Percentiles rank a stretch among this genome's conserved stretches.
These are phyloP conservation scores for Aspergillus cejpii DNA, from an alignment of 2,329 filamentous ascomycete species.

Conservation along the genomic window DNA sequence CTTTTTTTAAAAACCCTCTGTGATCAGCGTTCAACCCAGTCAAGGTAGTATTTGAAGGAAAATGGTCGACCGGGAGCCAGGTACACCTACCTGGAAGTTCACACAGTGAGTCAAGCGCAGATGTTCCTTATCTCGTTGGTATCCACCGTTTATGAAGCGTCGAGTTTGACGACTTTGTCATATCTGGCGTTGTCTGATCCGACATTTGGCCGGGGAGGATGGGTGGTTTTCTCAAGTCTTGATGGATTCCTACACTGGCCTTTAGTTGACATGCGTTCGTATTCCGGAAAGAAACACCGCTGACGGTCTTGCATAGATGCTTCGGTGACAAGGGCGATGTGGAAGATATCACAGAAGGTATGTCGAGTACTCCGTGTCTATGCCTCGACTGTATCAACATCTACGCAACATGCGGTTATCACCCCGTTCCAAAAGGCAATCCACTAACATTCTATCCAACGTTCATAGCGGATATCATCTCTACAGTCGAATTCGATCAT, in stretches of 20 bases:
- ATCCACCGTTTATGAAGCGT: background rate
- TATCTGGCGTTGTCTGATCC: background rate
- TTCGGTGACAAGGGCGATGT: slow-evolving; percentile 99
- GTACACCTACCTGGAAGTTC: slow-evolving; percentile 98
- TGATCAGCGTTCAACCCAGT: slow-evolving; percentile 15
- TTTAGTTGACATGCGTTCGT: background rate
- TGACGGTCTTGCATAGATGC: slow-evolving; percentile 56
- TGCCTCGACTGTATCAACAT: background rate
- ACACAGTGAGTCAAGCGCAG: slow-evolving; percentile 70
- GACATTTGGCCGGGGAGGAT: background rate
- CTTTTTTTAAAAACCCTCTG: slow-evolving; percentile 15
- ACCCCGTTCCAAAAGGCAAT: background rate
- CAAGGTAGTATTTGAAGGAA: slow-evolving; percentile 43
- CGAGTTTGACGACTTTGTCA: background rate
- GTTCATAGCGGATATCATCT: slow-evolving; percentile 45
- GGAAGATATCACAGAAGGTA: slow-evolving; percentile 96
- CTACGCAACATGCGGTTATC: background rate
- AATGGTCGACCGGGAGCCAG: slow-evolving; percentile 96
- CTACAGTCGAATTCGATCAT: slow-evolving; percentile 49
- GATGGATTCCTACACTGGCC: background rate
- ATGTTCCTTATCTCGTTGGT: slow-evolving; percentile 7
- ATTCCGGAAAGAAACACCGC: background rate
- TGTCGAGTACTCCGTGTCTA: slow-evolving; percentile 11
- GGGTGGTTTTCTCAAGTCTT: too few species aligned
- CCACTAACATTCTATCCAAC: too few species aligned